Conservation (phyloP, 116 monocot species). For the Iris pallida region DNA sequence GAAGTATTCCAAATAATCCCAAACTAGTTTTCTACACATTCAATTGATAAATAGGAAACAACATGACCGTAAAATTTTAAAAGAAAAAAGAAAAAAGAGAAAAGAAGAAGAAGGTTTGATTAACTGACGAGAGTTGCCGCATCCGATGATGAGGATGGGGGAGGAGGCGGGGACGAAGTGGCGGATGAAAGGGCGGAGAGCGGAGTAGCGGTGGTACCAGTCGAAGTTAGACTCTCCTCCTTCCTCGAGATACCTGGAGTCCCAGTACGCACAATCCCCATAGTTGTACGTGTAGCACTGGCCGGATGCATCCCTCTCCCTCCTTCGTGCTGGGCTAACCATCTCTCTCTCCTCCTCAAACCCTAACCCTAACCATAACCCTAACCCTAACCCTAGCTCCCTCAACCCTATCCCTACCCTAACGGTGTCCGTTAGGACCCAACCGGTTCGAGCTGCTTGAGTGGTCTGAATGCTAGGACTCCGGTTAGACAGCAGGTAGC, state of each 20-base stretch:
- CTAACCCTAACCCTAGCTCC: no score
- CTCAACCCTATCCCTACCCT: no score
- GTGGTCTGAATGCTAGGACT: no score
- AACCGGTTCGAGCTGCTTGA: no score
- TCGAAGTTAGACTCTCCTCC: slow-evolving; percentile 62
- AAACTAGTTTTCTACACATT: no score
- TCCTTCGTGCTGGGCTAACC: neutral
- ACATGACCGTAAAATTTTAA: no score
- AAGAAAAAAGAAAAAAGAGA: neutral
- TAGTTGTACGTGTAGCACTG: slow-evolving; percentile 41
- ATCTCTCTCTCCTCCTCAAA: no score
- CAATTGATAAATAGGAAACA: no score
- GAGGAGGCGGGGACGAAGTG: slow-evolving; percentile 50
- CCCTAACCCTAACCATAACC: no score
- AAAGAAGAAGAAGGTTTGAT: neutral
- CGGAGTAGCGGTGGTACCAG: slow-evolving; percentile 91
- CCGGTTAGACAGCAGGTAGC: no score
- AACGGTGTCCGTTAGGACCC: no score
- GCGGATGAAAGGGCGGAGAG: slow-evolving; percentile 78
- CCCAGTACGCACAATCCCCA: slow-evolving; percentile 75
- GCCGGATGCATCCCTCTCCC: slow-evolving; percentile 16
- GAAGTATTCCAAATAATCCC: no score
- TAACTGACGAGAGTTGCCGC: slow-evolving; percentile 63
- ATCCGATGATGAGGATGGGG: slow-evolving; percentile 69
- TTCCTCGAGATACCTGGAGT: slow-evolving; percentile 54